Base-by-base conservation (phyloP, 2,329 filamentous ascomycete species). In the Aspergillus niger region DNA sequence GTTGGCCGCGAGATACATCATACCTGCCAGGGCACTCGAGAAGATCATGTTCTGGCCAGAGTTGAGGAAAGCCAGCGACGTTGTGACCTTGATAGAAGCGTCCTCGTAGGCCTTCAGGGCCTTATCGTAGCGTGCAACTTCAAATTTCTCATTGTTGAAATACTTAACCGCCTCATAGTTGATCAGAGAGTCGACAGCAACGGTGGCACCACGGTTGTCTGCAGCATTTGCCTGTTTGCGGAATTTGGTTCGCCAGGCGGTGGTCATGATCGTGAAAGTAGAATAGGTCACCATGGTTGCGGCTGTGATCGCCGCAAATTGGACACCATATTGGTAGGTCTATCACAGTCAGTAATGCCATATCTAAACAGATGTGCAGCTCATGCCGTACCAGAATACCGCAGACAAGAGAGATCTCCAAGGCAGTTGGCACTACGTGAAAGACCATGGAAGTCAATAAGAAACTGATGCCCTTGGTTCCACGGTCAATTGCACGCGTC, bases 141-240 rank as follows among this genome's bases (percentile, higher is more conserved):
- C 95, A 67, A 92, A 98, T 66, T 90, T 91, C 73, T 99, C 96
- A 72, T 99, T 99, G 81, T 99, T 99, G 81, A 98, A 99, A 80
- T 98, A 97, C 79, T 99, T 99, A 73, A 99, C 95, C 13, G 96
- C 94, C 77, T 99, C 95, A 72, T 97, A 99, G 80, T 99, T 99
- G 82, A 99, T 97, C 54, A 99, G 81, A 0, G 93, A 97, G 78
- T 99, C 95, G 1, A 98, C 93, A 0, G 94, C 94, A 7, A 98
- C 92, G 0, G 94, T 98, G 1, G 94, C 96, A 0, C 92, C 95
- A 73, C 89, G 91, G 77, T 98, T 99, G 70, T 99, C 96, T 0
- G 95, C 96, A 5, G 92, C 92, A 74, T 99, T 99, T 41, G 95
- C 92, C 76, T 96, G 91, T 69, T 94, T 90, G 50, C 96, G 86